Conservation (phyloP, 164 flowering plant species). For the Dillenia turbinata region DNA sequence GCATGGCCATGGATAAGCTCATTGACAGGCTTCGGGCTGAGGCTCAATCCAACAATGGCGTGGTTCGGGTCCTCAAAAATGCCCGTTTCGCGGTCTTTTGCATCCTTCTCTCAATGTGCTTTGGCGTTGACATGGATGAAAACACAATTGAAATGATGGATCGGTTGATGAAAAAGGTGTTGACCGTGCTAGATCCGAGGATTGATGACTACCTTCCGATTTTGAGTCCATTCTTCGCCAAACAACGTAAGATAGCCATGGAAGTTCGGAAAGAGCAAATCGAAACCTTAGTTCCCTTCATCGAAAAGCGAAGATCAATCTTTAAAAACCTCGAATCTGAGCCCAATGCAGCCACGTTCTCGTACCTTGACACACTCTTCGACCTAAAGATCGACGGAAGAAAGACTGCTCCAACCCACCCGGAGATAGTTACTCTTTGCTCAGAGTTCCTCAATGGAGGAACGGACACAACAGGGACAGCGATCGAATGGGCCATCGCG, state of each 20-base stretch:
- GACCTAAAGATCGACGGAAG: slow-evolving; percentile 72
- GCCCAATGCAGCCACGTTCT: slow-evolving; percentile 37
- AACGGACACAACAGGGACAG: slow-evolving; percentile 91
- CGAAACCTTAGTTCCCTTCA: slow-evolving; percentile 44
- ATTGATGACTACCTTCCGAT: slow-evolving; percentile 81
- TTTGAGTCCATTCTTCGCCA: slow-evolving; percentile 65
- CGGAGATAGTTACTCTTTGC: slow-evolving; percentile 78
- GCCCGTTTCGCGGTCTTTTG: slow-evolving; percentile 81
- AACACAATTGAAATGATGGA: slow-evolving; percentile 52
- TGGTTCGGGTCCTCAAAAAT: slow-evolving; percentile 68
- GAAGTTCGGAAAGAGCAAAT: slow-evolving; percentile 68
- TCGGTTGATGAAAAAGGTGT: slow-evolving; percentile 58
- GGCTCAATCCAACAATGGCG: slow-evolving; percentile 43
- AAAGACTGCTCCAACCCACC: slow-evolving; percentile 38
- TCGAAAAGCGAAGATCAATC: slow-evolving; percentile 43
- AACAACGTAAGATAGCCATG: slow-evolving; percentile 46
- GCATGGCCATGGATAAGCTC: slow-evolving; percentile 63
- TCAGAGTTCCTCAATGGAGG: slow-evolving; percentile 95
- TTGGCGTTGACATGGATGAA: slow-evolving; percentile 79
- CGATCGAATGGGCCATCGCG: slow-evolving; percentile 89
- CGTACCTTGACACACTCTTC: slow-evolving; percentile 87
- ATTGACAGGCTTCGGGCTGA: slow-evolving; percentile 42
- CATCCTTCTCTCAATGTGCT: slow-evolving; percentile 79
- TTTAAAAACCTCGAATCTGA: slow-evolving; percentile 35
- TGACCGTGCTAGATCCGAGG: slow-evolving; percentile 57